Conservation (phyloP, 2,329 filamentous ascomycete species). For the Exophiala bonariae region DNA sequence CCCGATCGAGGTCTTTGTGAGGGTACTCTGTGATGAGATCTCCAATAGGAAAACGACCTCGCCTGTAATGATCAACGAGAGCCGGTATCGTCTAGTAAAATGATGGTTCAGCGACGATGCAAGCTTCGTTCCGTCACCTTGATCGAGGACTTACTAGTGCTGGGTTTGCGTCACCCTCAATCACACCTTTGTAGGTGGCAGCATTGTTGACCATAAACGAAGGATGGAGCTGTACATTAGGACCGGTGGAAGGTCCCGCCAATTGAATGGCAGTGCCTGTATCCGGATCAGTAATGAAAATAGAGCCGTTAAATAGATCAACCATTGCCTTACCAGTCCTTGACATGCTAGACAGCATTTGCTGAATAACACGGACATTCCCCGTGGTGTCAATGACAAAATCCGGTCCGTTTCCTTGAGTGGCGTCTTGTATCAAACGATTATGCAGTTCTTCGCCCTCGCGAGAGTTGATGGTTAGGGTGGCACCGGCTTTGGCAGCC, state of each 20-base stretch:
- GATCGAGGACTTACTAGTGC: neutral
- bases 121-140: neutral
- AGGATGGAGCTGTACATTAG: neutral
- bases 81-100: neutral
- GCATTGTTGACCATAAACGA: neutral
- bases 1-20: neutral
- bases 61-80: neutral
- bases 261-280: neutral
- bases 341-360: too few species aligned
- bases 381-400: neutral
- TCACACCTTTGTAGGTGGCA: neutral
- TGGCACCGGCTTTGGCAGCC: slow-evolving; percentile 30
- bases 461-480: slow-evolving; percentile 10
- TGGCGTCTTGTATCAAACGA: neutral
- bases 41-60: neutral
- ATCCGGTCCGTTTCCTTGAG: neutral
- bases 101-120: neutral
- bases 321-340: too few species aligned
- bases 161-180: neutral
- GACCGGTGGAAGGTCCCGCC: neutral
- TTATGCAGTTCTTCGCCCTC: slow-evolving; percentile 20
- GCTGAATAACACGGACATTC: neutral
- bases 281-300: too few species aligned
- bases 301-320: too few species aligned
- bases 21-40: neutral